Evolutionary conservation across 2,329 filamentous ascomycete species (phyloP).

Genomic region (Penicillium sp.): DNA sequence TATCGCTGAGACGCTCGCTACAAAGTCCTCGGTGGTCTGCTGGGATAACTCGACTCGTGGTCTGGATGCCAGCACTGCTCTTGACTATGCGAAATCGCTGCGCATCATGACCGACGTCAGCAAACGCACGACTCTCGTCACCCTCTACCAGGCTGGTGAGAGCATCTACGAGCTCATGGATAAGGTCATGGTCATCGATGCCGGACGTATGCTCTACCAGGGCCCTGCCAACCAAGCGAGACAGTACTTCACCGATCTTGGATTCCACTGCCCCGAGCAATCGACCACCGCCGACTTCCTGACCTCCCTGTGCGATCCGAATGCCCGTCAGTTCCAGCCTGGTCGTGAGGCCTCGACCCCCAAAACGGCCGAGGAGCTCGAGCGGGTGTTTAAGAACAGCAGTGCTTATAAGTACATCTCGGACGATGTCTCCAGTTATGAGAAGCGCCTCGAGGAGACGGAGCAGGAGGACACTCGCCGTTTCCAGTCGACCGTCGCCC

Average conservation of each 20-base stretch:
- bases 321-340: slow-evolving; percentile 68
- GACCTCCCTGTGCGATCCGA: slow-evolving; percentile 74
- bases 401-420: slow-evolving; percentile 64
- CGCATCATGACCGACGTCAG: slow-evolving; percentile 76
- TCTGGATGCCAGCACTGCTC: slow-evolving; percentile 76
- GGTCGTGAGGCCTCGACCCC: slow-evolving; percentile 70
- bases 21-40: slow-evolving; percentile 72
- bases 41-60: slow-evolving; percentile 83
- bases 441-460: slow-evolving; percentile 60
- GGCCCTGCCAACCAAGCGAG: slow-evolving; percentile 65
- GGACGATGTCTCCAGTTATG: slow-evolving; percentile 65
- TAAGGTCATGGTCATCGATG: slow-evolving; percentile 77
- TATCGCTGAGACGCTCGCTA: slow-evolving; percentile 76
- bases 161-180: slow-evolving; percentile 76
- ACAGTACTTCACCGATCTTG: slow-evolving; percentile 69
- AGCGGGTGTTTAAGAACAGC: slow-evolving; percentile 68
- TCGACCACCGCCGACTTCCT: slow-evolving; percentile 77
- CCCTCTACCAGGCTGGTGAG: slow-evolving; percentile 72
- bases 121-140: slow-evolving; percentile 71
- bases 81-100: slow-evolving; percentile 74
- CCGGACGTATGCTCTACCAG: slow-evolving; percentile 70
- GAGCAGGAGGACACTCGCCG: slow-evolving; percentile 64
- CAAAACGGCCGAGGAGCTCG: slow-evolving; percentile 70
- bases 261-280: slow-evolving; percentile 62
- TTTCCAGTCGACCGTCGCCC: slow-evolving; percentile 68